Percentiles rank a stretch among this genome's conserved stretches.
Evolutionary conservation across 768 basidiomycete genomes (phyloP).

Genomic region (Antrodiella citrinella): DNA sequence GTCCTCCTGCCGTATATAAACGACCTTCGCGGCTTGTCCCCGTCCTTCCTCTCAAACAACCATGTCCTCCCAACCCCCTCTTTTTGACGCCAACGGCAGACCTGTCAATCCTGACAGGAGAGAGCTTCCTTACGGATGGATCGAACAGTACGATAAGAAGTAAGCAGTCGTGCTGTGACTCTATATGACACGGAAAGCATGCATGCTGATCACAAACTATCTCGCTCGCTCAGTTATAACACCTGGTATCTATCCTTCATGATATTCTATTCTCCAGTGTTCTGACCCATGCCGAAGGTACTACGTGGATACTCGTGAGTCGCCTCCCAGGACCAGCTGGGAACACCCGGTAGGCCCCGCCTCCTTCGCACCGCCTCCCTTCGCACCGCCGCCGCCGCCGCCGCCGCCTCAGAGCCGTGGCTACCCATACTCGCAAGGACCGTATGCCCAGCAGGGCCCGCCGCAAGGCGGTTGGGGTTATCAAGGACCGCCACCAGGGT

Average conservation of each 20-base stretch:
- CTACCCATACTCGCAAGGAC: conserved; percentile 22
- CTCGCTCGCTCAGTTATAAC: conserved; percentile 38
- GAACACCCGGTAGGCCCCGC: conserved; percentile 56
- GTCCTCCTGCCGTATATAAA: too few species aligned
- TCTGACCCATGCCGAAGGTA: conserved; percentile 39
- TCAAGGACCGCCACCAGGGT: conserved; percentile 16
- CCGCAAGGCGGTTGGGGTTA: conserved; percentile 15
- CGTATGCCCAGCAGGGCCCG: conserved; percentile 15
- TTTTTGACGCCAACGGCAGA: conserved; percentile 24
- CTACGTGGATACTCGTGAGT: conserved; percentile 61
- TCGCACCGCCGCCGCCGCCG: conserved; percentile 30
- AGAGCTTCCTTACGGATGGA: conserved; percentile 60
- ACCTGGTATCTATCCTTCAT: conserved; percentile 53
- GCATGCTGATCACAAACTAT: conserved; percentile 14
- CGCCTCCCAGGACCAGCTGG: conserved; percentile 64
- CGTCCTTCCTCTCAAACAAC: not conserved
- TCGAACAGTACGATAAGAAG: conserved; percentile 60
- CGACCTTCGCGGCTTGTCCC: too few species aligned
- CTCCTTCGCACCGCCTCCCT: conserved; percentile 19
- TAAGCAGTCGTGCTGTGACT: conserved; percentile 35
- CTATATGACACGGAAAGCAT: conserved; percentile 16
- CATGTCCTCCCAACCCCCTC: conserved; percentile 36
- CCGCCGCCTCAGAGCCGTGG: conserved; percentile 35
- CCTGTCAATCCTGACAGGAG: conserved; percentile 38
- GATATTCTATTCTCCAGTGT: not conserved